Evolutionary conservation across 1,139 yeast species (phyloP).

Genomic region (Debaryomyces singareniensis): DNA sequence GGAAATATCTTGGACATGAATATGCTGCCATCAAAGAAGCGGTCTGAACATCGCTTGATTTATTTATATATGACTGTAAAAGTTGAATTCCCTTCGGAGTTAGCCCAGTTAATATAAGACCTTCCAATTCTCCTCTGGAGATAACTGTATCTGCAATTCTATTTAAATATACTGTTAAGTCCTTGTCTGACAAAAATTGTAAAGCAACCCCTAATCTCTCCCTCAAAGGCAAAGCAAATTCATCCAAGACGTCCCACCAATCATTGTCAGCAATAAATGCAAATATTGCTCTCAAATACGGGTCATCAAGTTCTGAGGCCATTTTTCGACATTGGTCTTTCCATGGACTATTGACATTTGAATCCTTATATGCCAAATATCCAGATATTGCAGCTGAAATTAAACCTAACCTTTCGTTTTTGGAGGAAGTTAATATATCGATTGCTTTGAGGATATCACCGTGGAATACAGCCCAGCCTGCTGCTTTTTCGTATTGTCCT

Average conservation of each 20-base stretch:
- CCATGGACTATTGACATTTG: constrained; percentile 74
- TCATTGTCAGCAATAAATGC: constrained; percentile 92
- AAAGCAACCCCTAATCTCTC: constrained; percentile 90
- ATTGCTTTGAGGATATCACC: constrained; percentile 83
- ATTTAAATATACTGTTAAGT: constrained; percentile 60
- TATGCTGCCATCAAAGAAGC: constrained; percentile 77
- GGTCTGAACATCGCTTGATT: constrained; percentile 89
- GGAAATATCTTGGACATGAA: constrained; percentile 79
- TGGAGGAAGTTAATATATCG: constrained; percentile 55
- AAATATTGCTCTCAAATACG: constrained; percentile 85
- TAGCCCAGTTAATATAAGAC: constrained; percentile 81
- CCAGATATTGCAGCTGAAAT: constrained; percentile 96
- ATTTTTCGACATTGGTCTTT: constrained; percentile 84
- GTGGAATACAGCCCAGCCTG: constrained; percentile 96
- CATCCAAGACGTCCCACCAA: constrained; percentile 95
- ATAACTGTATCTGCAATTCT: constrained; percentile 69
- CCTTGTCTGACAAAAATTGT: constrained; percentile 75
- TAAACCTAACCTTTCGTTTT: constrained; percentile 57
- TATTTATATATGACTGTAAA: constrained; percentile 79
- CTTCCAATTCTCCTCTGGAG: constrained; percentile 80
- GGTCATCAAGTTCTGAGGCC: constrained; percentile 83
- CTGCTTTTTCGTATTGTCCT: constrained; percentile 81
- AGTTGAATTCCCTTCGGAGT: constrained; percentile 79
- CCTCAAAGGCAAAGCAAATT: constrained; percentile 77
- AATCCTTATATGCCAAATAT: constrained; percentile 67